These are phyloP conservation scores for Antitrichia curtipendula DNA, from an alignment of 225 moss, liverwort and hornwort genomes.

Conservation along the genomic window DNA sequence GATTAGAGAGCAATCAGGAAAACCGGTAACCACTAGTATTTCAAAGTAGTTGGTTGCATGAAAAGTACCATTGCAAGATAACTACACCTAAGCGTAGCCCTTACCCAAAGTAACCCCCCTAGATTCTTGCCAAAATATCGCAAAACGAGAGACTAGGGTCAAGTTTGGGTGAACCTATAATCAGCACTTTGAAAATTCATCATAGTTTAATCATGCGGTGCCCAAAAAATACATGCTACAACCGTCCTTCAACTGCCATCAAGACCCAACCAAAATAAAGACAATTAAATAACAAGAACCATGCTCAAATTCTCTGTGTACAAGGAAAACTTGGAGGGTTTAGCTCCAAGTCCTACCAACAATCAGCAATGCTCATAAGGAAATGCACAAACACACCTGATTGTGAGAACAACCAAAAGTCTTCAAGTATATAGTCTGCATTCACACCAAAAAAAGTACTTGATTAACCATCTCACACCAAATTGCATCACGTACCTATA, in stretches of 20 bases:
- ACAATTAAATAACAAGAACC: neutral
- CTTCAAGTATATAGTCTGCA: slow-evolving; percentile 75
- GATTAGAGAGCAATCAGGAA: neutral
- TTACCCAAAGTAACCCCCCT: neutral
- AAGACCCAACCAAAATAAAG: neutral
- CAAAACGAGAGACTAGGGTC: neutral
- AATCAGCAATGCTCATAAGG: neutral
- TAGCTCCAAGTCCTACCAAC: neutral
- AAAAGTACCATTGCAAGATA: neutral
- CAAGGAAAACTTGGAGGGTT: neutral
- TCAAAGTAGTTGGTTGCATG: neutral
- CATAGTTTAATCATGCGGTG: neutral
- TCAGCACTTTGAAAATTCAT: neutral
- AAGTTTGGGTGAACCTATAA: neutral
- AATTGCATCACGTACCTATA: neutral
- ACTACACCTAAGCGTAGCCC: neutral
- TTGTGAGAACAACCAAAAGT: slow-evolving; percentile 89
- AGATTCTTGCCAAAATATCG: neutral
- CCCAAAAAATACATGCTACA: neutral
- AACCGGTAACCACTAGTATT: neutral
- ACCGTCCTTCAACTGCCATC: neutral
- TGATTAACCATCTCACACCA: neutral
- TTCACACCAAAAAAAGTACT: neutral
- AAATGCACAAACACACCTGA: slow-evolving; percentile 39
- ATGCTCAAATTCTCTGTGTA: neutral